Evolutionary conservation across 2,329 filamentous ascomycete species (phyloP).

Genomic region (Teratosphaeria epicoccoides): DNA sequence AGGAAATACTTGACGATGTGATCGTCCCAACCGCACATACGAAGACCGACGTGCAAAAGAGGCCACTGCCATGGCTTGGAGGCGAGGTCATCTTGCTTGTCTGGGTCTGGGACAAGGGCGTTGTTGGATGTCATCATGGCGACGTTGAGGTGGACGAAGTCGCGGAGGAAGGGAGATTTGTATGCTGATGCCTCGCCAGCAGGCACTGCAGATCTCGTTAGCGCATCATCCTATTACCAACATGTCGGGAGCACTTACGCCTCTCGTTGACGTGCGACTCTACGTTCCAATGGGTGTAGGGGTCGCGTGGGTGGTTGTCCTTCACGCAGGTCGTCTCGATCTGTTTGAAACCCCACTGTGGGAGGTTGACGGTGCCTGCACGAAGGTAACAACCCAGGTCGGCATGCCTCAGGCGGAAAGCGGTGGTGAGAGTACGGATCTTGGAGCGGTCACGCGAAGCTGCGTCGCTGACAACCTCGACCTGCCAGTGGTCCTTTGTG

Average conservation of each 20-base stretch:
- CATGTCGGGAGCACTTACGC: constrained; percentile 47
- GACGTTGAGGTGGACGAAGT: constrained; percentile 96
- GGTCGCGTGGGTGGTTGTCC: constrained; percentile 80
- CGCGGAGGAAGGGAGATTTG: constrained; percentile 93
- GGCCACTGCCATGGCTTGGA: constrained; percentile 99
- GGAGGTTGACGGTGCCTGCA: constrained; percentile 89
- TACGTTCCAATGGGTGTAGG: constrained; percentile 98
- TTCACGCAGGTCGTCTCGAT: constrained; percentile 95
- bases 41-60: constrained; percentile 82
- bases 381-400: constrained; percentile 84
- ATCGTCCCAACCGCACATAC: constrained; percentile 98
- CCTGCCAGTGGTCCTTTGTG: constrained; percentile 92
- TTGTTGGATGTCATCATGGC: constrained; percentile 99
- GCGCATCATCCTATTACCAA: not conserved
- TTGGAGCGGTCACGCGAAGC: constrained; percentile 74
- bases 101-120: constrained; percentile 88
- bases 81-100: constrained; percentile 97
- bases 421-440: constrained; percentile 82
- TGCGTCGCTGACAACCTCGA: constrained; percentile 86
- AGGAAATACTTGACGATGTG: constrained; percentile 96
- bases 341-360: constrained; percentile 99
- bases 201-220: constrained; percentile 63
- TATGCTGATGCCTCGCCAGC: constrained; percentile 81
- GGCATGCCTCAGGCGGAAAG: constrained; percentile 77
- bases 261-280: constrained; percentile 91